Conservation (phyloP, 2,329 filamentous ascomycete species). For the Elsinoe australis region DNA sequence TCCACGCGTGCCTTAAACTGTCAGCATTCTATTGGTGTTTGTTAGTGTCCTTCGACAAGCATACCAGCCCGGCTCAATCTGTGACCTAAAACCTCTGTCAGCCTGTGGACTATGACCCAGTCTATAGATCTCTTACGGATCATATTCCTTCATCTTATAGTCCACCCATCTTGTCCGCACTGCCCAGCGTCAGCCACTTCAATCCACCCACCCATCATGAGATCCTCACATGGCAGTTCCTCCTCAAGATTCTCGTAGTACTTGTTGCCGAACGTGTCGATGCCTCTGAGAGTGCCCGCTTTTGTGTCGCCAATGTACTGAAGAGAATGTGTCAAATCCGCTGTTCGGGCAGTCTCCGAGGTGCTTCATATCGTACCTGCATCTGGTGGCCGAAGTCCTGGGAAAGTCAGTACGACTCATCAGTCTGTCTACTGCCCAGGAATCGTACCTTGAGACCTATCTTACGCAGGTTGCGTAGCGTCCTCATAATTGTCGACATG, state of each 20-base stretch:
- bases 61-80: constrained; percentile 86
- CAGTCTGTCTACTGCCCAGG: neutral
- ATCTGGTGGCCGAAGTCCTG: constrained; percentile 89
- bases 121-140: constrained; percentile 50
- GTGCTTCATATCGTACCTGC: too few relatives aligned
- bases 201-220: too few relatives aligned
- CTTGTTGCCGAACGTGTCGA: constrained; percentile 92
- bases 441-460: constrained; percentile 72
- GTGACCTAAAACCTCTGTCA: constrained; percentile 49
- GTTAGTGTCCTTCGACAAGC: neutral
- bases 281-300: constrained; percentile 74
- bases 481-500: constrained; percentile 91
- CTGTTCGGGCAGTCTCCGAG: too few relatives aligned
- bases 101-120: constrained; percentile 18
- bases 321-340: constrained; percentile 23
- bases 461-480: constrained; percentile 76
- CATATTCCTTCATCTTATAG: constrained; percentile 81
- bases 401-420: constrained; percentile 30
- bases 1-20: constrained; percentile 74
- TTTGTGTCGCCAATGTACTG: constrained; percentile 71
- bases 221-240: constrained; percentile 83
- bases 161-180: constrained; percentile 97
- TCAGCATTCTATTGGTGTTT: neutral
- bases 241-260: constrained; percentile 88
- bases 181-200: constrained; percentile 35